These are phyloP conservation scores for Tetrapisispora pingtungensis DNA, from an alignment of 805 yeast genomes.

Conservation along the genomic window DNA sequence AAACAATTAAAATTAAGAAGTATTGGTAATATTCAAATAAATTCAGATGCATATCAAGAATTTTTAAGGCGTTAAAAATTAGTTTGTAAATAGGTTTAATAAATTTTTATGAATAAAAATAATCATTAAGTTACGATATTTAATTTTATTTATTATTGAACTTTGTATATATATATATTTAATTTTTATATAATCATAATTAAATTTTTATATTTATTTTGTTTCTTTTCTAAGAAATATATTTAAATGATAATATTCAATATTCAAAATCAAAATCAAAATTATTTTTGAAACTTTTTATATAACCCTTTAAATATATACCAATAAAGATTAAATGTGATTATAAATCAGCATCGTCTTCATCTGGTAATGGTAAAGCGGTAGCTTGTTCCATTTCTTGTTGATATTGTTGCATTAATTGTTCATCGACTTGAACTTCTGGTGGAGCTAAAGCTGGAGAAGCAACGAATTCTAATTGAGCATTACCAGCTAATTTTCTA, in stretches of 20 bases:
- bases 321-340: not conserved
- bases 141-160: not conserved
- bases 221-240: not conserved
- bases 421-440: constrained; percentile 94
- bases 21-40: constrained; percentile 66
- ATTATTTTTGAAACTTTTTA: not conserved
- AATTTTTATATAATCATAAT: not conserved
- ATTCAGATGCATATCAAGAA: constrained; percentile 82
- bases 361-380: constrained; percentile 99
- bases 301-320: not conserved
- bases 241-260: not conserved
- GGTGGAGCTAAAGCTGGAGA: constrained; percentile 99
- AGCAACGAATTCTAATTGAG: constrained; percentile 95
- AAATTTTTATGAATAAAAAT: too few species aligned
- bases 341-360: constrained; percentile 98
- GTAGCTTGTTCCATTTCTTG: constrained; percentile 99
- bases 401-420: constrained; percentile 95
- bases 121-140: not conserved
- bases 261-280: too few species aligned
- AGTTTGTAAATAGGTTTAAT: not conserved
- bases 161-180: not conserved
- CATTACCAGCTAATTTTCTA: constrained; percentile 96
- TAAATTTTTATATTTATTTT: not conserved
- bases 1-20: constrained; percentile 64
- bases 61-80: constrained; percentile 37